Base-by-base conservation (phyloP, 371 early-diverging fungal species). In the Batkoa obscura region DNA sequence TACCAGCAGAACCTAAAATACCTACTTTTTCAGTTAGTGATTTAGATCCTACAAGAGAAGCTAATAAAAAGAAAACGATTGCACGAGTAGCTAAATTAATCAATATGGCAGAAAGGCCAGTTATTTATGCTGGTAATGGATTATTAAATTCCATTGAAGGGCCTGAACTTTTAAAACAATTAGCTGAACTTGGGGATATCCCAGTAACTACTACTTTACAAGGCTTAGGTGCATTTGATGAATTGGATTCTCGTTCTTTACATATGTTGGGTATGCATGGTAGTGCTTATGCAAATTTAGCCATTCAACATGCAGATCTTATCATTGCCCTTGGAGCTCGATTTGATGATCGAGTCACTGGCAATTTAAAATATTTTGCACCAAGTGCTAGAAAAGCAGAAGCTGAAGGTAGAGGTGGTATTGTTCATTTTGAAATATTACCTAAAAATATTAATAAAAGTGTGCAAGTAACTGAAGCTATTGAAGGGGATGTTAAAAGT, bases 261-360 rank as follows among this genome's bases (percentile, higher is more conserved):
- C 92, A 93, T 67, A 96, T 96, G 97, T 76, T 96, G 34, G 97
- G 97, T 60, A 96, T 96, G 97, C 97, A 96, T 70, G 97, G 97
- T 32, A 76, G 84, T 50, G 91, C 84, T 34, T 96, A 92, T 67
- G 97, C 97, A 58, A 96, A 96, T 66, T 67, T 96, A 62, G 88
- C 94, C 32, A 93, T 96, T 82, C 94, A 96, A 68, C 74, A 80
- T 58, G 92, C 97, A 37, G 97, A 96, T 71, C 69, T 87, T 42
- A 85, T 96, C 58, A 74, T 96, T 64, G 88, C 93, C 23, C 78
- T 96, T n/a, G 97, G 97, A 58, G 93, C 94, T 41, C 83, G 97
- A 59, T 96, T 96, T 62, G 97, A 96, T 66, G 97, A 96, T 68
- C 89, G 97, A 69, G 94, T 96, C 55, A 96, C 97, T n/a, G 88